phyloP scores from a whole-genome alignment of 2,329 filamentous ascomycete species.

The Xylaria sp. region DNA sequence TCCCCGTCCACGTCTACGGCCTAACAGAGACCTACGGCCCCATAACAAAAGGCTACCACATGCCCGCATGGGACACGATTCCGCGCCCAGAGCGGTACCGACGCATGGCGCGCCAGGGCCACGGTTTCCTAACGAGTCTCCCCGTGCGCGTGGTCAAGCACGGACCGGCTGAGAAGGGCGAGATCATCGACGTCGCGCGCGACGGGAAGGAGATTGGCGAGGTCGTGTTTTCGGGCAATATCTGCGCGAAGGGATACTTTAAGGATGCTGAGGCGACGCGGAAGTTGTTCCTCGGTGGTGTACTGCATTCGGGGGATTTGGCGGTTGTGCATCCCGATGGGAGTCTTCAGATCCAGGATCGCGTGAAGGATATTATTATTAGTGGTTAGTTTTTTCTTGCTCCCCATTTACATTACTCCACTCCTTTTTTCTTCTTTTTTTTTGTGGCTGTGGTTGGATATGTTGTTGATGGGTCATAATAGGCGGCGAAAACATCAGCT shows the following conservation, averaged over 20 bases:
- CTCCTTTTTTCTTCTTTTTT: not conserved
- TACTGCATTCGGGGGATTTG: constrained; percentile 82
- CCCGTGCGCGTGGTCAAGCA: constrained; percentile 73
- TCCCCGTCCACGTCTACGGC: constrained; percentile 91
- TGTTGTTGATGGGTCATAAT: no score
- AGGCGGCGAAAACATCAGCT: constrained; percentile 97
- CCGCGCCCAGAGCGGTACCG: constrained; percentile 72
- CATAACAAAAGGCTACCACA: constrained; percentile 86
- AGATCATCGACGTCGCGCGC: constrained; percentile 61
- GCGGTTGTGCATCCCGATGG: constrained; percentile 92
- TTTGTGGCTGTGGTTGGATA: no score
- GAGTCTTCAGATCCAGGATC: constrained; percentile 83
- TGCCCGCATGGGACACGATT: constrained; percentile 78
- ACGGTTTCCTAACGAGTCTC: constrained; percentile 80
- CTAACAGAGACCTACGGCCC: constrained; percentile 87
- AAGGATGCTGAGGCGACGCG: constrained; percentile 80
- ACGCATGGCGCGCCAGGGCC: constrained; percentile 89
- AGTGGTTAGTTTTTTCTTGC: constrained; percentile 54
- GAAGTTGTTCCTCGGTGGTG: constrained; percentile 83
- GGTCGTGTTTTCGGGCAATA: constrained; percentile 85
- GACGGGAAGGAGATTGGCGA: constrained; percentile 75
- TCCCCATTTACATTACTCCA: not conserved
- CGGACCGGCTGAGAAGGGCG: constrained; percentile 55
- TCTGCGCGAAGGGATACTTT: constrained; percentile 87
- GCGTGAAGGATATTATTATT: constrained; percentile 97